A percentile compares a stretch with the other conserved stretches of the same genome.
These are phyloP conservation scores for Botrytis sinoallii DNA, from an alignment of 2,329 filamentous ascomycete genomes.

Conservation along the genomic window DNA sequence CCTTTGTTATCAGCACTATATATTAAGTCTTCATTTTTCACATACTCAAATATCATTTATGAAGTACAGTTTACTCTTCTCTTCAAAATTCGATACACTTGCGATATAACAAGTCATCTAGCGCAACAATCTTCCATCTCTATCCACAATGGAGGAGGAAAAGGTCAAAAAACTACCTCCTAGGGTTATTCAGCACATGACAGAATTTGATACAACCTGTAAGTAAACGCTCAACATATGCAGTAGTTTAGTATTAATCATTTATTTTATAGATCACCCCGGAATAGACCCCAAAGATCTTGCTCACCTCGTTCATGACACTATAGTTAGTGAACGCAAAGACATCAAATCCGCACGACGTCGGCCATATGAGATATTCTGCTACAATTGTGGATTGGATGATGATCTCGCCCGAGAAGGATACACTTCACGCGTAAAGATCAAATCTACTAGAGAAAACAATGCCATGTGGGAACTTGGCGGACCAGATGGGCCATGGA, in stretches of 20 bases:
- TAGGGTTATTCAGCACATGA: background rate
- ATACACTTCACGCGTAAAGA: constrained; percentile 1
- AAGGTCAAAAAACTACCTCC: background rate
- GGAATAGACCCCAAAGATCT: background rate
- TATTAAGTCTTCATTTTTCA: background rate
- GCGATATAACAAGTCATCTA: background rate
- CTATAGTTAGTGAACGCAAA: background rate
- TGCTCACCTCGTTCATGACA: background rate
- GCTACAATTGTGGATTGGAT: background rate
- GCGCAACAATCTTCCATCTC: background rate
- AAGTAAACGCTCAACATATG: background rate
- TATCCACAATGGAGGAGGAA: background rate
- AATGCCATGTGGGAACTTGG: constrained; percentile 1
- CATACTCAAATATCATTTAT: too few relatives aligned
- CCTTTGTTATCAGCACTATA: background rate
- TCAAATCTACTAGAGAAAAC: fast-evolving
- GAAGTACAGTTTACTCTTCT: too few relatives aligned
- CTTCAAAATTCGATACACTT: background rate
- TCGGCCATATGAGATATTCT: background rate
- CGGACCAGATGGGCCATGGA: background rate
- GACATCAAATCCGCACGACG: too few relatives aligned
- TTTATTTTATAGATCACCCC: background rate
- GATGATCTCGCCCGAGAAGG: fast-evolving
- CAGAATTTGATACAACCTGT: background rate
- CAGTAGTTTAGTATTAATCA: background rate